Evolutionary conservation across 805 yeast species (phyloP), one percentile per base, ranked within the genome.

Genomic region (Lipomyces lipofer): DNA sequence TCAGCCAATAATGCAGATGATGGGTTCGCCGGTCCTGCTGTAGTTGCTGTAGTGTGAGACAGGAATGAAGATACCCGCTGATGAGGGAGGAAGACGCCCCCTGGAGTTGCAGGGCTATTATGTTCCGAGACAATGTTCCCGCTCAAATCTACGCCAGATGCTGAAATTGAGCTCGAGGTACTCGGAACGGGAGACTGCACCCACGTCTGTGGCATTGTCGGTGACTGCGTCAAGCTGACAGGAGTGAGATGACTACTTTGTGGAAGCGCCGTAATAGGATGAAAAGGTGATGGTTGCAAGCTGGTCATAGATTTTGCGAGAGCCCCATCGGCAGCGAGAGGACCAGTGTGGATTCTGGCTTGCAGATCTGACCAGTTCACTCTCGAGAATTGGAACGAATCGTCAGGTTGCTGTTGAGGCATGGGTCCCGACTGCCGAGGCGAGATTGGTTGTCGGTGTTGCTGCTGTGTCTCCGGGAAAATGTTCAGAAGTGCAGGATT

Each of bases 321-420:
- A 12, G 44, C 10, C 8, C 24, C 40, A 10, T 13, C 21, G 8
- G 33, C 2, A 13, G 27, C 17, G 8, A 47, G 49, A 8, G 50
- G 22, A 2, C 21, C n/a, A 15, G 15, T 40, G 33, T n/a, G 19
- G 15, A 45, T 21, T 25, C 43, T 45, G 35, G 38, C 36, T 12
- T 45, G 54, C 21, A 51, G 25, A n/a, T 51, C 50, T 2, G 49
- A 27, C 50, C 50, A 46, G 36, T 40, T 45, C 25, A 45, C 40
- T n/a, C 40, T 40, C 17, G 30, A 35, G 22, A 45, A 51, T 47
- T 38, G 50, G 22, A 36, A 36, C 22, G 40, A 36, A n/a, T 36
- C 6, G 13, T 36, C 40, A 6, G 24, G 40, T 42, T 27, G 45
- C 32, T 42, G 45, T 4, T 17, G 33, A 22, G 25, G 21, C 32